These are phyloP conservation scores for Fusarium sp. DNA, from an alignment of 2,329 filamentous ascomycete genomes.

Conservation along the genomic window DNA sequence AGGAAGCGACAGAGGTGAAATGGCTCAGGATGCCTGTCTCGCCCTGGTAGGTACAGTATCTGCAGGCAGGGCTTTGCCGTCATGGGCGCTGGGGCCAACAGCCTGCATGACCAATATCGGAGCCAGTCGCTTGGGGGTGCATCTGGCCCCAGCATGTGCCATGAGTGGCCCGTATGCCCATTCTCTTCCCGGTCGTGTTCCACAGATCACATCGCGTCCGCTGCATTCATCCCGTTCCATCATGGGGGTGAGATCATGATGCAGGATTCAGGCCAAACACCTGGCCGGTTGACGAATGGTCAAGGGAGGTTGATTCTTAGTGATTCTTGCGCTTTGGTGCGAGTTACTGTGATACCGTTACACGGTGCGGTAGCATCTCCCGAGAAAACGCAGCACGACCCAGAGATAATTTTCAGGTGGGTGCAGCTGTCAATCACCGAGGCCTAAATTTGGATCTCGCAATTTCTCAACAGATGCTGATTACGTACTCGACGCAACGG, in stretches of 20 bases:
- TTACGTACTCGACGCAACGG: background rate
- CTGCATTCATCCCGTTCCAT: slow-evolving; percentile 23
- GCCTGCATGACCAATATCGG: slow-evolving; percentile 19
- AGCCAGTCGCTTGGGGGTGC: slow-evolving; percentile 23
- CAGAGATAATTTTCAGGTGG: background rate
- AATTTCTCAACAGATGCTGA: slow-evolving; percentile 10
- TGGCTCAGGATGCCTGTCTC: slow-evolving; percentile 29
- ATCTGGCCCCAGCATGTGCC: slow-evolving; percentile 18
- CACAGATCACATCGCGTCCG: slow-evolving; percentile 32
- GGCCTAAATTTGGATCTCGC: slow-evolving; percentile 24
- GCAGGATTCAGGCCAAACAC: background rate
- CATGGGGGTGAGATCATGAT: slow-evolving; percentile 4
- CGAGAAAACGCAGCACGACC: background rate
- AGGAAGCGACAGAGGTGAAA: slow-evolving; percentile 30
- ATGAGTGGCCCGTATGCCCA: slow-evolving; percentile 13
- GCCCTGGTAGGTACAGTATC: slow-evolving; percentile 9
- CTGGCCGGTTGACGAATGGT: background rate
- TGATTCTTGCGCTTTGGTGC: background rate
- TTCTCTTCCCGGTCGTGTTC: slow-evolving; percentile 15
- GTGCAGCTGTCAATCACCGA: slow-evolving; percentile 14
- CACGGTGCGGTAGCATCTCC: background rate
- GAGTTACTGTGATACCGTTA: background rate
- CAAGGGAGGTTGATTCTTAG: background rate
- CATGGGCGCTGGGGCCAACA: slow-evolving; percentile 21
- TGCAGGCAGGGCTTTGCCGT: slow-evolving; percentile 1